Evolutionary conservation across 2,329 filamentous ascomycete genomes (phyloP).

Genomic region (Didymellaceae sp.): DNA sequence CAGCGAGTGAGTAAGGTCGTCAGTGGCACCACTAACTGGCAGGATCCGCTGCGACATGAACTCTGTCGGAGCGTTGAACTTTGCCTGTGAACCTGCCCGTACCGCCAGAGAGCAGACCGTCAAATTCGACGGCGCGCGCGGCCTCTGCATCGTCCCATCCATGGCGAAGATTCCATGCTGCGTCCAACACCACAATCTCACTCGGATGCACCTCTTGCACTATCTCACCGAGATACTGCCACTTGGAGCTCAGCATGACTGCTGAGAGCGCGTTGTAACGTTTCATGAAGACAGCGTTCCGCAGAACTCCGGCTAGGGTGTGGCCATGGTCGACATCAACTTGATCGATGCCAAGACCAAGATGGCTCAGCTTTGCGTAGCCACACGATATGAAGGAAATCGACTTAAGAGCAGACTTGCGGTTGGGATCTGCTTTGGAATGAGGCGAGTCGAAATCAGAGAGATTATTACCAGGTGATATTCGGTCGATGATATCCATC

Average conservation of each 20-base stretch:
- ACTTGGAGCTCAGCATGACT: slow-evolving; percentile 49
- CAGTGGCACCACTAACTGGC: slow-evolving; percentile 21
- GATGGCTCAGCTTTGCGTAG: slow-evolving; percentile 57
- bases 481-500: slow-evolving; percentile 56
- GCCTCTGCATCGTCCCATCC: slow-evolving; percentile 44
- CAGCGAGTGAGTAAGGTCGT: background rate
- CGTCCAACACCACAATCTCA: slow-evolving; percentile 43
- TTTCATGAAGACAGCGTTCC: slow-evolving; percentile 34
- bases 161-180: slow-evolving; percentile 41
- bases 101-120: slow-evolving; percentile 50
- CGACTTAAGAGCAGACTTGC: slow-evolving; percentile 45
- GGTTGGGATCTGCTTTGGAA: slow-evolving; percentile 38
- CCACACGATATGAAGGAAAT: slow-evolving; percentile 67
- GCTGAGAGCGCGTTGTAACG: slow-evolving; percentile 39
- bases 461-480: slow-evolving; percentile 58
- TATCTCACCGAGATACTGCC: slow-evolving; percentile 49
- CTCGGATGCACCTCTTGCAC: slow-evolving; percentile 45
- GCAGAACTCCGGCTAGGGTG: slow-evolving; percentile 10
- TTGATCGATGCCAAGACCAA: slow-evolving; percentile 42
- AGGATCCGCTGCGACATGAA: slow-evolving; percentile 18
- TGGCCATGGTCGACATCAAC: slow-evolving; percentile 35
- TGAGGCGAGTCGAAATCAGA: slow-evolving; percentile 49
- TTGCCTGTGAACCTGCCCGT: slow-evolving; percentile 50
- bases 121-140: slow-evolving; percentile 50
- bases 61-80: slow-evolving; percentile 29